Percentiles rank a stretch among this genome's conserved stretches.
Conservation (phyloP, 768 basidiomycete species). For the Vishniacozyma victoriae region DNA sequence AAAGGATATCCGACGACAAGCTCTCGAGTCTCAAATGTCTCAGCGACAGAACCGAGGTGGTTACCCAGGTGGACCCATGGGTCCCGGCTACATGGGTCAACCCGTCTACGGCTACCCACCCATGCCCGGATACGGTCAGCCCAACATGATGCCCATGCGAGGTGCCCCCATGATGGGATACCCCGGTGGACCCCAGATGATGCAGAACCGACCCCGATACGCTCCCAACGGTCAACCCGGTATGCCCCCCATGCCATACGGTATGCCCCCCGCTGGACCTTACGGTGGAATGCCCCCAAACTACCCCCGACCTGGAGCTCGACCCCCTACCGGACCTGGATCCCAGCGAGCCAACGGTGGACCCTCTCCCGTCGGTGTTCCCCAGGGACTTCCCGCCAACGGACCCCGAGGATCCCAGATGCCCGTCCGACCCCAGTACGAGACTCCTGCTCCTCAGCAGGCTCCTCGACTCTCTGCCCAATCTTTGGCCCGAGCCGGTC, state of each 20-base stretch:
- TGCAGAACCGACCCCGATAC: slow-evolving; percentile 54
- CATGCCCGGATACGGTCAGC: slow-evolving; percentile 72
- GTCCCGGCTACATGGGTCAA: slow-evolving; percentile 59
- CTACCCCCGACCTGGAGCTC: slow-evolving; percentile 37
- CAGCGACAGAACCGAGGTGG: slow-evolving; percentile 89
- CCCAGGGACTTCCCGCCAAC: slow-evolving; percentile 50
- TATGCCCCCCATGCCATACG: slow-evolving; percentile 51
- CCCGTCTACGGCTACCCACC: slow-evolving; percentile 79
- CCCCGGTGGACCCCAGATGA: slow-evolving; percentile 57
- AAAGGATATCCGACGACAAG: slow-evolving; percentile 94
- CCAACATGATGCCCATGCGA: slow-evolving; percentile 52
- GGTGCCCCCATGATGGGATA: slow-evolving; percentile 59
- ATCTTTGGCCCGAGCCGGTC: slow-evolving; percentile 57
- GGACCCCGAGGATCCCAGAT: slow-evolving; percentile 29
- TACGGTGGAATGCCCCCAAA: slow-evolving; percentile 24
- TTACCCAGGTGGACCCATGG: slow-evolving; percentile 69
- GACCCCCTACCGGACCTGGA: slow-evolving; percentile 55
- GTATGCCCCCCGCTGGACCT: slow-evolving; percentile 15
- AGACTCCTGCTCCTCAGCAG: slow-evolving; percentile 43
- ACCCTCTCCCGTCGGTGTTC: slow-evolving; percentile 46
- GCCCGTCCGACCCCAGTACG: slow-evolving; percentile 42
- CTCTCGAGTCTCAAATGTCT: slow-evolving; percentile 96
- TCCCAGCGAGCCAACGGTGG: slow-evolving; percentile 51
- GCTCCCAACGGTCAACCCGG: slow-evolving; percentile 68
- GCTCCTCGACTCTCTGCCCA: slow-evolving; percentile 56